These are phyloP conservation scores for Candida tibetensis DNA, from an alignment of 805 yeast genomes.

Conservation along the genomic window DNA sequence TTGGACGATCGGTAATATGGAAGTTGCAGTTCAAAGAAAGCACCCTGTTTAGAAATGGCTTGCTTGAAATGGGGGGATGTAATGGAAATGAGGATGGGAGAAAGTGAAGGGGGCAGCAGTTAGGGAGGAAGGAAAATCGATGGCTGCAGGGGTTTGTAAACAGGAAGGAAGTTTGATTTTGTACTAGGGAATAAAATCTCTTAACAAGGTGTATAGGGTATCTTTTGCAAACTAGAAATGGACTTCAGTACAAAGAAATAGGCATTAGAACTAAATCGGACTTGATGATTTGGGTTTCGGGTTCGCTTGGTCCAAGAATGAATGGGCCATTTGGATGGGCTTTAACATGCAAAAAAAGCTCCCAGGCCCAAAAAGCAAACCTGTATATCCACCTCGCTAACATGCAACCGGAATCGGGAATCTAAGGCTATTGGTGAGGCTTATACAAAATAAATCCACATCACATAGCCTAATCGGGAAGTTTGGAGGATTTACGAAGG, in stretches of 20 bases:
- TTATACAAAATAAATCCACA: too few species aligned
- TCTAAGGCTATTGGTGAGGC: too few species aligned
- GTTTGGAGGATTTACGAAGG: not conserved
- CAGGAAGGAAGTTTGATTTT: not conserved
- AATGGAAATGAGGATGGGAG: not conserved
- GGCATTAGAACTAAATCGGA: not conserved
- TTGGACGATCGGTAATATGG: not conserved
- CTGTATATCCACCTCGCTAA: too few species aligned
- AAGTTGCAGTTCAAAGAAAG: too few species aligned
- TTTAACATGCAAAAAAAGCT: not conserved
- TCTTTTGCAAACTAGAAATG: not conserved
- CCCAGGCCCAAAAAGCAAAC: not conserved
- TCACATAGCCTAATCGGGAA: not conserved
- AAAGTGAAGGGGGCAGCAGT: slow-evolving; percentile 1
- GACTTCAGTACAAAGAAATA: not conserved
- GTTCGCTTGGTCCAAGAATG: not conserved
- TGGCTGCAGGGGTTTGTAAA: not conserved
- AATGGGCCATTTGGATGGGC: not conserved
- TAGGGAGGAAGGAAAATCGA: not conserved
- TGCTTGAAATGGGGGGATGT: not conserved
- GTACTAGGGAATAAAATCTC: not conserved
- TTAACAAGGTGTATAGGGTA: not conserved
- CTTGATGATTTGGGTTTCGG: not conserved
- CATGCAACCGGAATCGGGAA: not conserved
- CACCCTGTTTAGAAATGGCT: not conserved